These are phyloP conservation scores for Fusarium sp. DNA, from an alignment of 2,329 filamentous ascomycete genomes.

Conservation along the genomic window DNA sequence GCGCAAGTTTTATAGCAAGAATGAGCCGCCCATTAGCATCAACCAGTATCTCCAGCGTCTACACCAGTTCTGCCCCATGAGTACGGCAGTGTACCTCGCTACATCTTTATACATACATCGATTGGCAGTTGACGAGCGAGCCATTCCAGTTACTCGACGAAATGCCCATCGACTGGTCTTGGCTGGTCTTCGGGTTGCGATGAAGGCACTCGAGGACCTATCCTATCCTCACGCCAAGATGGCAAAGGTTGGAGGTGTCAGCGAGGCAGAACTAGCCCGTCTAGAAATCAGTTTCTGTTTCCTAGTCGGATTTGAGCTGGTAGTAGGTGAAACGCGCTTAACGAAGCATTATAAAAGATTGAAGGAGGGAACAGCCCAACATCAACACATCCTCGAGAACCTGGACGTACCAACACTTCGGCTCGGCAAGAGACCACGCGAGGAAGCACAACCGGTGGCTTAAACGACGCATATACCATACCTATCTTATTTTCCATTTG, in stretches of 20 bases:
- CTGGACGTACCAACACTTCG: constrained; percentile 47
- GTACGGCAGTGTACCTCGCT: constrained; percentile 91
- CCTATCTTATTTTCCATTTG: neutral
- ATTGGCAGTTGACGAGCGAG: constrained; percentile 80
- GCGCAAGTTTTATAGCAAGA: constrained; percentile 93
- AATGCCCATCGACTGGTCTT: constrained; percentile 90
- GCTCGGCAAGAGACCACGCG: constrained; percentile 41
- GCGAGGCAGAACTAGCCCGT: constrained; percentile 81
- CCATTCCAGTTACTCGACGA: constrained; percentile 82
- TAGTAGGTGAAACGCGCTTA: constrained; percentile 57
- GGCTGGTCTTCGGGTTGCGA: constrained; percentile 86
- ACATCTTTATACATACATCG: constrained; percentile 89
- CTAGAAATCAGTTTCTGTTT: constrained; percentile 93
- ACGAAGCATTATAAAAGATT: constrained; percentile 51
- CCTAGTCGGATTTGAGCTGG: constrained; percentile 85
- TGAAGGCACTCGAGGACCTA: constrained; percentile 95
- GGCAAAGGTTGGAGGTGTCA: constrained; percentile 89
- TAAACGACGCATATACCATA: constrained; percentile 6
- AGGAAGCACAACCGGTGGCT: constrained; percentile 29
- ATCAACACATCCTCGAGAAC: constrained; percentile 40
- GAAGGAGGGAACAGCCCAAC: constrained; percentile 45
- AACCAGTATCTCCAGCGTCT: constrained; percentile 88
- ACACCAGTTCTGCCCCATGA: constrained; percentile 93
- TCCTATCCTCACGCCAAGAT: constrained; percentile 88
- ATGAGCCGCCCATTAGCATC: constrained; percentile 83